Base-by-base conservation (phyloP, 371 early-diverging fungal genomes). In the Mucor saturninus region DNA sequence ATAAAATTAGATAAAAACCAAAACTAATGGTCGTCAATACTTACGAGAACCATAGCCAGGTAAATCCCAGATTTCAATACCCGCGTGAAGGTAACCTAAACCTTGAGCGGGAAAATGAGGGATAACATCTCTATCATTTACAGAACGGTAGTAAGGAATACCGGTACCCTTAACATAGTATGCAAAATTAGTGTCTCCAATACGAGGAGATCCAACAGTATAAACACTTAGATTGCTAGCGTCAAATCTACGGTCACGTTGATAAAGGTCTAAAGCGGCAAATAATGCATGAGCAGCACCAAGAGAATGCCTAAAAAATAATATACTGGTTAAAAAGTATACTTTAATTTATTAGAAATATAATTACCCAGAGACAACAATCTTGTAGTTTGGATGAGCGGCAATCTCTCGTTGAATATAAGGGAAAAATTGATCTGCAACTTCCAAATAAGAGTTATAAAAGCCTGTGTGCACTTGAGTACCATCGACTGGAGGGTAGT, bases 111-210 rank as follows among this genome's bases (percentile, higher is more conserved):
- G 83, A 15, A 85, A 13, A 49, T 73, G 67, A 42, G 69, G 66
- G 37, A 65, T 68, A 45, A 72, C 52, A 62, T 86, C 86, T 37
- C 66, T 65, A 38, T 75, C 63, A 54, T 83, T 76, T 3, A 84
- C 82, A 60, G 79, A 57, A 30, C 85, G 72, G 35, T 61, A 67
- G 5, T 69, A 55, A 2, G 63, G 65, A 42, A 83, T 54, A 15
- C 67, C 62, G 26, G 76, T 58, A 1, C 32, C 40, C 26, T 78
- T 63, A 28, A 81, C 58, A 50, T 74, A 65, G 26, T 62, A 38
- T 2, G 79, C 85, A 71, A 82, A 86, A 4, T 48, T 67, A 11
- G 65, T 35, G 53, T 85, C 76, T n/a, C 86, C 86, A 21, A 79
- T 62, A 14, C 85, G 78, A 45, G 85, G 86, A 70, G 72, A 67